A percentile compares a stretch with the other conserved stretches of the same genome.
Evolutionary conservation across 1,284 basidiomycete genomes (phyloP).

Genomic region (Tilletia walkeri): DNA sequence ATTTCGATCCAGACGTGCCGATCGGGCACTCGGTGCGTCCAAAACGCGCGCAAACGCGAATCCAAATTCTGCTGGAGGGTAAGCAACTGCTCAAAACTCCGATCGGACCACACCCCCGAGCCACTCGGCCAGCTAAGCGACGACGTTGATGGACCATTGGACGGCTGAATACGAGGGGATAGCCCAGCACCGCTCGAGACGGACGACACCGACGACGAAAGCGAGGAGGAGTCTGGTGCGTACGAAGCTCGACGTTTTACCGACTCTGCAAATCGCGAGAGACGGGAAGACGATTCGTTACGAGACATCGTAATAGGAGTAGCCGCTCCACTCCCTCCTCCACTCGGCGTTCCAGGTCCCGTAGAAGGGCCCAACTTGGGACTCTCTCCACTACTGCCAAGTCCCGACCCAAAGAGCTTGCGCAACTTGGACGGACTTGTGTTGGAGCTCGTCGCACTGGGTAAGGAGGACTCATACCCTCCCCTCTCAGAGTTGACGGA

Average conservation of each 20-base stretch:
- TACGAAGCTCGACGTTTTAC: constrained; percentile 4
- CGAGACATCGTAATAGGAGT: constrained; percentile 1
- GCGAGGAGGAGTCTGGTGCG: background rate
- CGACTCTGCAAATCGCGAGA: constrained; percentile 10
- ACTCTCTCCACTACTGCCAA: background rate
- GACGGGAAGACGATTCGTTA: constrained; percentile 8
- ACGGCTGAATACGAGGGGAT: background rate
- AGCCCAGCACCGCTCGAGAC: background rate
- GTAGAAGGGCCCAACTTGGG: constrained; percentile 2
- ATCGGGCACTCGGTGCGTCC: constrained; percentile 39
- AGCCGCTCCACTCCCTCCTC: background rate
- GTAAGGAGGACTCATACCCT: no score
- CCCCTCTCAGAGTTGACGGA: background rate
- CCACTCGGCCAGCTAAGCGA: constrained; percentile 21
- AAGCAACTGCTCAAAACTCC: constrained; percentile 37
- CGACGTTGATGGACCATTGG: background rate
- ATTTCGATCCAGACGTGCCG: constrained; percentile 39
- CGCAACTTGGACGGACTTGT: constrained; percentile 12
- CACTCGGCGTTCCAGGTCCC: background rate
- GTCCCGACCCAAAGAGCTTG: constrained; percentile 1
- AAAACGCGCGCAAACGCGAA: constrained; percentile 36
- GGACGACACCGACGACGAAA: constrained; percentile 11
- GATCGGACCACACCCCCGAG: constrained; percentile 33
- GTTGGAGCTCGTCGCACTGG: background rate
- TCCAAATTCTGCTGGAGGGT: constrained; percentile 36